Conservation (phyloP, 495 filamentous ascomycete species). For the Neurospora sp. region DNA sequence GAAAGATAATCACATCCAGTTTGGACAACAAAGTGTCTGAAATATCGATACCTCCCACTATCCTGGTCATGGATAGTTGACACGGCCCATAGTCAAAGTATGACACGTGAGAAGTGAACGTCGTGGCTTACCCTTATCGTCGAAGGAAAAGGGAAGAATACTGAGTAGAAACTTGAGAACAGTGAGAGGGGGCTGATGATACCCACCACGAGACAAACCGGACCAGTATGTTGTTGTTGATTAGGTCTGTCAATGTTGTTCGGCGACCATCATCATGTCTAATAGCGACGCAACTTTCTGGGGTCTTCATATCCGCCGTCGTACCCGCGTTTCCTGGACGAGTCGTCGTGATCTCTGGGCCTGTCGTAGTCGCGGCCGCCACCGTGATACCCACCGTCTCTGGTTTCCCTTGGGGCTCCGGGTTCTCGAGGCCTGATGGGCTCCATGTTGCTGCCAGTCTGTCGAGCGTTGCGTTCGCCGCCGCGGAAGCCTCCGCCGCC, state of each 20-base stretch:
- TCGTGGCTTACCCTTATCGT: conserved; percentile 54
- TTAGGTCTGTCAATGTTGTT: conserved; percentile 17
- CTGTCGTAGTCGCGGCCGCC: conserved; percentile 34
- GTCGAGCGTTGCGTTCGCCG: conserved; percentile 43
- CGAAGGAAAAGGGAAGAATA: conserved; percentile 32
- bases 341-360: conserved; percentile 45
- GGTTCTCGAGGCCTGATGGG: conserved; percentile 48
- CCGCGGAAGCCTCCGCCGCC: conserved; percentile 51
- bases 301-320: conserved; percentile 70
- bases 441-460: conserved; percentile 59
- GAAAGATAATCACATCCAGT: background rate
- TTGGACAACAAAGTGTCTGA: background rate
- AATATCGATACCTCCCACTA: conserved; percentile 3
- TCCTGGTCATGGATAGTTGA: background rate
- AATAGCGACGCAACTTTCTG: conserved; percentile 71
- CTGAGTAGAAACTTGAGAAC: conserved; percentile 22
- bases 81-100: conserved; percentile 7
- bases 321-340: conserved; percentile 45
- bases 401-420: conserved; percentile 34
- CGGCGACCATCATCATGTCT: background rate
- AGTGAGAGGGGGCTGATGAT: conserved; percentile 19
- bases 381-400: conserved; percentile 42
- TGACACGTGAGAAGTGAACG: conserved; percentile 10
- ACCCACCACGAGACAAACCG: conserved; percentile 34
- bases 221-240: conserved; percentile 14